Evolutionary conservation across 805 yeast genomes (phyloP), one percentile per base, ranked within the genome.

Genomic region (Kluyveromyces aestuarii): DNA sequence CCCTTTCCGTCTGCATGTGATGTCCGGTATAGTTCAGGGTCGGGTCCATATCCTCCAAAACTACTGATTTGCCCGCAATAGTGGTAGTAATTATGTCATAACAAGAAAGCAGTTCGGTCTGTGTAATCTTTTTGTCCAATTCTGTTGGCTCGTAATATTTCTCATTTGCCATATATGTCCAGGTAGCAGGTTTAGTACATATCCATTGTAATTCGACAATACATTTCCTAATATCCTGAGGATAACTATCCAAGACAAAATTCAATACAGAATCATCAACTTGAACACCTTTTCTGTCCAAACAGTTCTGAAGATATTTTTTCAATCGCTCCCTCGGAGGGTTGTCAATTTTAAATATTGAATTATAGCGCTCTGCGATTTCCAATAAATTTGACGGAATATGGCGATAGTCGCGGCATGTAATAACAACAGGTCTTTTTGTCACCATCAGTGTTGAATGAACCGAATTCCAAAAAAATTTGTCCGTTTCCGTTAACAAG

Each of bases 381-480:
- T 77, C 76, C 18, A 74, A 52, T 6, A 84, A 58, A 41, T 63
- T 68, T 27, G 58, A 55, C 0, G 89, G 89, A 6, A 83, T 63
- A 35, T 64, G 68, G 9, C 61, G 58, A 2, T 69, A 47, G 51
- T 78, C 79, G 8, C 72, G 68, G 58, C 90, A 84, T 0, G 89
- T 82, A 13, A 87, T 52, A 1, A 86, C 73, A 0, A 87, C 73
- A 0, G 96, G 96, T 47, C 90, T 68, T 54, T 87, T 71, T 0
- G 87, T 74, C 16, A 76, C 73, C 37, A 72, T 71, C 38, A 88
- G 64, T 13, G 87, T 72, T 44, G 79, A 82, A 42, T 75, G 77
- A 2, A 88, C 72, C 2, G 83, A 80, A 1, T 72, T 59, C 96
- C 97, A 93, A 60, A 91, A 90, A 1, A 80, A 80, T 49, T 76